A percentile compares a stretch with the other conserved stretches of the same genome.
phyloP scores from a whole-genome alignment of 192 early-diverging fungal genomes.

The Piromyces sp. region DNA sequence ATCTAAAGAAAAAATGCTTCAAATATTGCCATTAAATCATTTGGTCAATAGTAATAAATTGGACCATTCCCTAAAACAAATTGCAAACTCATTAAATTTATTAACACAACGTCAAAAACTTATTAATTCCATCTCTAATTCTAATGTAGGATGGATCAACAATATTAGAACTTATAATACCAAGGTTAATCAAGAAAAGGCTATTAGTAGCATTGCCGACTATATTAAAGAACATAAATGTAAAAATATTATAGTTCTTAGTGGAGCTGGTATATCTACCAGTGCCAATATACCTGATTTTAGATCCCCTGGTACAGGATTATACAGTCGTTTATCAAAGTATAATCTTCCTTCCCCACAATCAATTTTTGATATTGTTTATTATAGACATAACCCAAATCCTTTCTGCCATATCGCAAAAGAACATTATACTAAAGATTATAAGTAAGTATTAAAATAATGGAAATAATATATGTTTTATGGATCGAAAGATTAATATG shows the following conservation, averaged over 20 bases:
- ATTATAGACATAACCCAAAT: constrained; percentile 57
- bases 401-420: constrained; percentile 79
- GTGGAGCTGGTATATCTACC: constrained; percentile 82
- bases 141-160: not conserved
- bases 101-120: not conserved
- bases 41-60: not conserved
- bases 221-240: constrained; percentile 14
- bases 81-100: not conserved
- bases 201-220: constrained; percentile 5
- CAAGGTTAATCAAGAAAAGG: not conserved
- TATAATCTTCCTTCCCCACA: constrained; percentile 86
- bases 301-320: constrained; percentile 73
- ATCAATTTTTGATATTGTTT: constrained; percentile 87
- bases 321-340: constrained; percentile 76
- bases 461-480: too few relatives aligned
- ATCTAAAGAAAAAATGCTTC: not conserved
- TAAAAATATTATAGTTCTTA: constrained; percentile 61
- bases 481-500: too few relatives aligned
- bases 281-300: constrained; percentile 80
- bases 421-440: constrained; percentile 68
- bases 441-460: not conserved
- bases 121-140: not conserved
- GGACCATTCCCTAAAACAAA: not conserved
- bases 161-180: not conserved
- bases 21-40: not conserved